Percentiles rank a stretch among this genome's conserved stretches.
Conservation (phyloP, 164 flowering plant genomes). For the Aristolochia contorta region DNA sequence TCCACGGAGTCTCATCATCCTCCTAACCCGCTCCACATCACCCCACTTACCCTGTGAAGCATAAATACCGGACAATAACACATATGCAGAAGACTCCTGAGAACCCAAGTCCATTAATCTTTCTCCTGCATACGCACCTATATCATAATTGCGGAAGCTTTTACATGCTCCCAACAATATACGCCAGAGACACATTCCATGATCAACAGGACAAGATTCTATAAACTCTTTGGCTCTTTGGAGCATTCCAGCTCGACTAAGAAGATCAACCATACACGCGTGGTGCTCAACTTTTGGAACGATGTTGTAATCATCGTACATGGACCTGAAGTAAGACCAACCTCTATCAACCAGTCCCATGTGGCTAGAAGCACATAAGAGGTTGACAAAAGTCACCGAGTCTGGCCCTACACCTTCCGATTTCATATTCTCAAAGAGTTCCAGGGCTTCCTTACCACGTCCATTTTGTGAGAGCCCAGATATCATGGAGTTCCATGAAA, state of each 20-base stretch:
- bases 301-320: slow-evolving; percentile 39
- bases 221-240: slow-evolving; percentile 65
- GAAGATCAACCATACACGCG: slow-evolving; percentile 82
- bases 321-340: slow-evolving; percentile 49
- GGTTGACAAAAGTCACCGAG: slow-evolving; percentile 59
- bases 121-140: slow-evolving; percentile 81
- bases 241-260: slow-evolving; percentile 70
- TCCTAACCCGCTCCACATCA: slow-evolving; percentile 60
- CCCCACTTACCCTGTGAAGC: slow-evolving; percentile 42
- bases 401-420: slow-evolving; percentile 52
- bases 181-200: slow-evolving; percentile 69
- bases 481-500: slow-evolving; percentile 85
- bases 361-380: slow-evolving; percentile 84
- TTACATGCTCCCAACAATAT: slow-evolving; percentile 55
- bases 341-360: slow-evolving; percentile 68
- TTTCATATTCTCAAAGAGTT: slow-evolving; percentile 64
- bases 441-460: slow-evolving; percentile 46
- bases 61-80: slow-evolving; percentile 58
- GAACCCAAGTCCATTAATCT: slow-evolving; percentile 63
- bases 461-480: slow-evolving; percentile 83
- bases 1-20: slow-evolving; percentile 49
- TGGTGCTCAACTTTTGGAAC: slow-evolving; percentile 57
- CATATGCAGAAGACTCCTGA: slow-evolving; percentile 73
- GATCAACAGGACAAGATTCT: slow-evolving; percentile 52
- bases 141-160: slow-evolving; percentile 41